phyloP scores from a whole-genome alignment of 1,139 yeast species.

The Scheffersomyces illinoinensis region DNA sequence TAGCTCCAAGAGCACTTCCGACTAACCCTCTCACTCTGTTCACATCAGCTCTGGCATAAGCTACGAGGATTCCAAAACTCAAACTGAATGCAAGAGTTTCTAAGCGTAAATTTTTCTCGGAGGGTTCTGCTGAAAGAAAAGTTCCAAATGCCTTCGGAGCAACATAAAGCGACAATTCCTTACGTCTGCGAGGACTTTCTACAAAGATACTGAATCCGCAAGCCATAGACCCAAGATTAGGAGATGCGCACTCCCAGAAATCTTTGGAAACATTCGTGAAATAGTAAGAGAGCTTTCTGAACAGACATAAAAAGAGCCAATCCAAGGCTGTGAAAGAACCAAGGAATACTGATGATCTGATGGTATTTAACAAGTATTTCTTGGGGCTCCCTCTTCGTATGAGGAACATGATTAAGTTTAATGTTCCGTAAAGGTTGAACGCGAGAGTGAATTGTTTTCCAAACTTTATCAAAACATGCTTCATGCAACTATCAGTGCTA shows the following conservation, averaged over 20 bases:
- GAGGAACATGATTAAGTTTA: conserved; percentile 19
- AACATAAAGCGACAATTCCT: conserved; percentile 42
- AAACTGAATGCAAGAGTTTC: conserved; percentile 30
- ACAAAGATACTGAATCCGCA: conserved; percentile 39
- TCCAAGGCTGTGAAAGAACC: conserved; percentile 34
- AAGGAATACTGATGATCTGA: conserved; percentile 38
- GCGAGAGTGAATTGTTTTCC: conserved; percentile 34
- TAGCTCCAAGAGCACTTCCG: conserved; percentile 23
- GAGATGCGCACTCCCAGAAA: conserved; percentile 32
- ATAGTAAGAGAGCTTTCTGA: conserved; percentile 30
- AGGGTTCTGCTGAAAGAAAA: conserved; percentile 23
- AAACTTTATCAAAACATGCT: conserved; percentile 37
- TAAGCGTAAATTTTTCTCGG: conserved; percentile 15
- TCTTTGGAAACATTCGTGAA: conserved; percentile 18
- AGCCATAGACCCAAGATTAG: conserved; percentile 29
- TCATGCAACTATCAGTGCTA: conserved; percentile 31
- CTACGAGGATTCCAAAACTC: conserved; percentile 33
- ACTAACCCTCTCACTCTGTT: conserved; percentile 24
- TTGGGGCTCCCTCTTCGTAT: conserved; percentile 9
- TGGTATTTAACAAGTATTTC: conserved; percentile 11
- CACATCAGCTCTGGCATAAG: conserved; percentile 20
- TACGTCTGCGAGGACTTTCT: conserved; percentile 34
- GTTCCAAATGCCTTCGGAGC: conserved; percentile 41
- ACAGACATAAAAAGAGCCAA: conserved; percentile 42
- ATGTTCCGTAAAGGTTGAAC: conserved; percentile 24